Percentiles rank a stretch among this genome's conserved stretches.
phyloP scores from a whole-genome alignment of 148 eudicot species.

The Silene latifolia region DNA sequence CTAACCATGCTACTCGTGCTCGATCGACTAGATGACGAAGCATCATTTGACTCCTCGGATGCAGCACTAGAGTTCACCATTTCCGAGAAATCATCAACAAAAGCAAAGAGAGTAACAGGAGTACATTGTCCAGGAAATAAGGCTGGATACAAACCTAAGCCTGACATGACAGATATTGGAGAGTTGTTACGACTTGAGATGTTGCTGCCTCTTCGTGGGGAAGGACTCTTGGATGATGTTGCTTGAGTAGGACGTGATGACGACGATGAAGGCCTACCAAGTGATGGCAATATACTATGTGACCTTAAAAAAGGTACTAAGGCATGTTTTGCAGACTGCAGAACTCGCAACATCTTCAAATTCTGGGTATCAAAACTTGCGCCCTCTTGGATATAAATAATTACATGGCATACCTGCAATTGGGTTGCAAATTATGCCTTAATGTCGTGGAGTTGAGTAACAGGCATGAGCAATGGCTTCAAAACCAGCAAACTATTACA shows the following conservation, averaged over 20 bases:
- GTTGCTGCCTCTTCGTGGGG: constrained; percentile 66
- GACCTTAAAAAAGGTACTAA: constrained; percentile 56
- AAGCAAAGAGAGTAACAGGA: constrained; percentile 85
- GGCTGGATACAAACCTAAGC: constrained; percentile 62
- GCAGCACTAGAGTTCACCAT: constrained; percentile 35
- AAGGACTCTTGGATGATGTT: constrained; percentile 49
- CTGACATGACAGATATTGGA: constrained; percentile 49
- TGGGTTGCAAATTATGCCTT: constrained; percentile 8
- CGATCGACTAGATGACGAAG: constrained; percentile 45
- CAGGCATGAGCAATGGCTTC: constrained; percentile 7
- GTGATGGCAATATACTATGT: constrained; percentile 33
- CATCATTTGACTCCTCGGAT: constrained; percentile 46
- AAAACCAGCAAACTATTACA: background rate
- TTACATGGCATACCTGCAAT: constrained; percentile 90
- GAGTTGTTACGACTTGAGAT: constrained; percentile 56
- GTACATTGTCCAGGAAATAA: constrained; percentile 90
- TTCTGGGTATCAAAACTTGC: constrained; percentile 64
- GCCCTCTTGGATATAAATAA: constrained; percentile 76
- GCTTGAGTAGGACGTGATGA: constrained; percentile 44
- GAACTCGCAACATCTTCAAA: constrained; percentile 58
- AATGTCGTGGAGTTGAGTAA: constrained; percentile 6
- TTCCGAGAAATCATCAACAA: constrained; percentile 77
- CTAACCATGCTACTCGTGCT: constrained; percentile 42
- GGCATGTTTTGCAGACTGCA: constrained; percentile 86
- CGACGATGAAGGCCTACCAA: constrained; percentile 50